A percentile compares a stretch with the other conserved stretches of the same genome.
phyloP scores from a whole-genome alignment of 768 basidiomycete species.

The Suillus subaureus region DNA sequence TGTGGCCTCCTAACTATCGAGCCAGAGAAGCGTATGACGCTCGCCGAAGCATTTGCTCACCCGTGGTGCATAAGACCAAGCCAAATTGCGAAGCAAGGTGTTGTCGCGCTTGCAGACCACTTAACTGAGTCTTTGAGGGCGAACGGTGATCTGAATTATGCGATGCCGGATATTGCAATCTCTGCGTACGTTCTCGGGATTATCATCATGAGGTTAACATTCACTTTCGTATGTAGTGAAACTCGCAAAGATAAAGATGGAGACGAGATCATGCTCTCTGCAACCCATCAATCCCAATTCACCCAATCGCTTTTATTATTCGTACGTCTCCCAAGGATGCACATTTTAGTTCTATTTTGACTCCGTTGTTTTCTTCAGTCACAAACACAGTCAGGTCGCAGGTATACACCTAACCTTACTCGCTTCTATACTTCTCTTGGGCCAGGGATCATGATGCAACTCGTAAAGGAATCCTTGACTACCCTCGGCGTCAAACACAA shows the following conservation, averaged over 20 bases:
- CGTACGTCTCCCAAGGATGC: constrained; percentile 47
- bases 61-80: constrained; percentile 79
- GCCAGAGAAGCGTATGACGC: constrained; percentile 64
- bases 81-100: constrained; percentile 59
- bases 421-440: constrained; percentile 73
- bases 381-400: constrained; percentile 75
- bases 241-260: constrained; percentile 50
- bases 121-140: constrained; percentile 68
- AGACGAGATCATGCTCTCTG: constrained; percentile 62
- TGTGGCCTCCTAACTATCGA: constrained; percentile 73
- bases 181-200: constrained; percentile 30
- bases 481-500: constrained; percentile 53
- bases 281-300: constrained; percentile 66
- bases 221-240: background rate
- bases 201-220: background rate
- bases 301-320: constrained; percentile 81
- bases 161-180: constrained; percentile 52
- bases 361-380: constrained; percentile 48
- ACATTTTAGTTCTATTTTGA: background rate
- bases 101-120: constrained; percentile 61
- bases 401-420: constrained; percentile 76
- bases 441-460: constrained; percentile 52
- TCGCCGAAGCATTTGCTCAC: constrained; percentile 58
- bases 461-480: constrained; percentile 58
- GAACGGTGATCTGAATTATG: constrained; percentile 76